phyloP scores from a whole-genome alignment of 1,139 yeast species.

The Meyerozyma elateridarum region DNA sequence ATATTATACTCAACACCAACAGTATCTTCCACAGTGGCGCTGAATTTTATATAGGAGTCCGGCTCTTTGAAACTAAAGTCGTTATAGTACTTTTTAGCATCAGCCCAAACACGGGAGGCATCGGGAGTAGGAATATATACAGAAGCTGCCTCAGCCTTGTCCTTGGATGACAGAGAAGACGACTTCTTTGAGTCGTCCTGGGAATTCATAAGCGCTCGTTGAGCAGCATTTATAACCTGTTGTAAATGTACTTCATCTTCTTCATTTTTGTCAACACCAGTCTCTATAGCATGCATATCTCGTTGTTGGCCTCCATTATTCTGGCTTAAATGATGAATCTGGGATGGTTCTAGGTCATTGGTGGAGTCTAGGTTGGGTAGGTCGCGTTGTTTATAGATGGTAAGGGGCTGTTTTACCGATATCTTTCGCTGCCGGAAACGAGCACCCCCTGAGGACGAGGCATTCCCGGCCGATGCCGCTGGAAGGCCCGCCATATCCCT shows the following conservation, averaged over 20 bases:
- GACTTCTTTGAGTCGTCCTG: conserved; percentile 16
- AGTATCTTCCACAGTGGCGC: conserved; percentile 94
- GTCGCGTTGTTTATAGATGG: conserved; percentile 72
- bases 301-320: conserved; percentile 53
- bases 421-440: conserved; percentile 88
- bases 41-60: conserved; percentile 74
- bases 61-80: conserved; percentile 66
- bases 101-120: conserved; percentile 81
- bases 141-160: conserved; percentile 33
- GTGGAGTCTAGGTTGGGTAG: conserved; percentile 65
- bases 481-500: conserved; percentile 2
- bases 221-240: conserved; percentile 78
- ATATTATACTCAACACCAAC: conserved; percentile 81
- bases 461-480: conserved; percentile 4
- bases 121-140: conserved; percentile 96
- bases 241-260: conserved; percentile 96
- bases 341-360: conserved; percentile 43
- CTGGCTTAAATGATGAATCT: conserved; percentile 36
- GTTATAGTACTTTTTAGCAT: conserved; percentile 65
- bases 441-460: conserved; percentile 35
- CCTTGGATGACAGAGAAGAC: conserved; percentile 35
- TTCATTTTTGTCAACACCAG: conserved; percentile 97
- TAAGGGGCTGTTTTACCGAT: conserved; percentile 84
- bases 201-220: conserved; percentile 49
- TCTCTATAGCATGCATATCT: conserved; percentile 84